Evolutionary conservation across 768 basidiomycete genomes (phyloP), one percentile per base, ranked within the genome.

Genomic region (Leccinum ochraceum): DNA sequence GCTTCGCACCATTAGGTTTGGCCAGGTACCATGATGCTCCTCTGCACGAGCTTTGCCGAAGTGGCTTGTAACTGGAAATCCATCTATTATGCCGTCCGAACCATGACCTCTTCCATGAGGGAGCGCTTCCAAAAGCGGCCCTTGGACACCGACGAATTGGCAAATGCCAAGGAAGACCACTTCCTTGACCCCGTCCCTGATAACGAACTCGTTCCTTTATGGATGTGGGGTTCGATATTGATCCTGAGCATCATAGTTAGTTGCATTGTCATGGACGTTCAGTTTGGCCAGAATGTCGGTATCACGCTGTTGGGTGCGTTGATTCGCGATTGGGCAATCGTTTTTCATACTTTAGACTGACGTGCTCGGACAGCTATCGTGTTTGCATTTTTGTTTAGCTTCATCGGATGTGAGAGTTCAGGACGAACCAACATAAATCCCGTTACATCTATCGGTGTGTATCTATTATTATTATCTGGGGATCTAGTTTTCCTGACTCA

Each of bases 391-490:
- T 50, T 86, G 46, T 88, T 88, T 75, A 85, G 85, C 32, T 87
- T 88, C 75, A 83, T 88, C 63, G 86, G 82, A 46, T 85, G 85
- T 9, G 85, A 87, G 69, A 84, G 81, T 53, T 66, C 81, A 34
- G 85, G 86, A 24, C 74, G 79, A 60, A 88, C 85, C 6, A 84
- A 86, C 60, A 79, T 88, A 68, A 86, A 86, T 67, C 86, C 85
- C 11, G 79, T 87, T 52, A 80, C 82, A 7, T 82, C 83, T 36
- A 82, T 86, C 53, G 74, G 76, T 77, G n/a, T 36, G 64, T 60
- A 2, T 34, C 2, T 8, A 42, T 42, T 53, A 28, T 28, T n/a
- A 30, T 16, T 34, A 2, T 14, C 36, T 58, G 16, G 54, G n/a
- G 10, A 6, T 22, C 14, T 17, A 13, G 1, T 28, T 11, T 59